phyloP scores from a whole-genome alignment of 2,329 filamentous ascomycete species.

The Mycosphaerella sp. region DNA sequence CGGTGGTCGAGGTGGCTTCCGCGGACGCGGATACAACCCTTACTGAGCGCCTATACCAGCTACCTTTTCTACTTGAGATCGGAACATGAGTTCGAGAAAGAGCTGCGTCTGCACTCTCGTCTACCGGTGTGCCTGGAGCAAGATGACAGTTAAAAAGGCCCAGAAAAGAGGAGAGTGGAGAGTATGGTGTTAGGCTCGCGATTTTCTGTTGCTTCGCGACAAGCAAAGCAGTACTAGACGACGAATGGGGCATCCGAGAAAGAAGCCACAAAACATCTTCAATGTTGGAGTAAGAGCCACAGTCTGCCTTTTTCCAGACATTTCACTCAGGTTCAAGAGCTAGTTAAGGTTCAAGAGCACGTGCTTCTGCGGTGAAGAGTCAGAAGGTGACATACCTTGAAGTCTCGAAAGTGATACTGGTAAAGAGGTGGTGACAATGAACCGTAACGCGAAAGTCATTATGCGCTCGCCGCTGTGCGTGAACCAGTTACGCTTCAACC shows the following conservation, averaged over 20 bases:
- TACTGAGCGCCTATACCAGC: constrained; percentile 31
- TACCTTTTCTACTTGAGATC: not conserved
- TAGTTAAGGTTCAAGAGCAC: constrained; percentile 2
- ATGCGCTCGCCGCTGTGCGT: no score
- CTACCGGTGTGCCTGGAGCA: not conserved
- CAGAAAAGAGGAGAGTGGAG: not conserved
- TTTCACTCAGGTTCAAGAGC: constrained; percentile 8
- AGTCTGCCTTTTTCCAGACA: constrained; percentile 1
- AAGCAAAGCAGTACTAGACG: constrained; percentile 12
- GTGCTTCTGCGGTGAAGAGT: constrained; percentile 8
- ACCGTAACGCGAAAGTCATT: no score
- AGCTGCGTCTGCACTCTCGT: not conserved
- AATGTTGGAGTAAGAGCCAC: constrained; percentile 22
- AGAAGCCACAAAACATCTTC: constrained; percentile 26
- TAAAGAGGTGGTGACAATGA: not conserved
- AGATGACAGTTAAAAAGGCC: not conserved
- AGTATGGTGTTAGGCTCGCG: not conserved
- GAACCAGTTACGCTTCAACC: no score
- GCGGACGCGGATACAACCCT: constrained; percentile 31
- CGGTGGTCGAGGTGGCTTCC: constrained; percentile 29
- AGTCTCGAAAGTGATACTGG: not conserved
- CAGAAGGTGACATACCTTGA: constrained; percentile 10
- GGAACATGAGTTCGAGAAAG: not conserved
- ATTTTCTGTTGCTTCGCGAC: not conserved
- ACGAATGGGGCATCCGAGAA: constrained; percentile 20